A percentile compares a stretch with the other conserved stretches of the same genome.
Conservation (phyloP, 2,329 filamentous ascomycete genomes). For the Cordyceps farinosa region DNA sequence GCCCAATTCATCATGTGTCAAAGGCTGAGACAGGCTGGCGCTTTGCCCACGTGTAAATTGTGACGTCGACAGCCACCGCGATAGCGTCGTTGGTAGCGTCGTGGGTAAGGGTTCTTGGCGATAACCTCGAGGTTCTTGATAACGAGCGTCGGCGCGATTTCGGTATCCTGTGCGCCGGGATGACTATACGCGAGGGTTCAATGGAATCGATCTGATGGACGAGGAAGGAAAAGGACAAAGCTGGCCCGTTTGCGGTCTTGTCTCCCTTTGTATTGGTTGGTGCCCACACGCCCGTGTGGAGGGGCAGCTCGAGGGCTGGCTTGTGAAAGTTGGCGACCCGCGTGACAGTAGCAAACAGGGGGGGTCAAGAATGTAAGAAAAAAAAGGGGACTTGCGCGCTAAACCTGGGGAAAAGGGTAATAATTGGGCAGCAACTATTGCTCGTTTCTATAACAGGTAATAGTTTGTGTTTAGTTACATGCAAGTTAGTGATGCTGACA, state of each 20-base stretch:
- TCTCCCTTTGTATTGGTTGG: background rate
- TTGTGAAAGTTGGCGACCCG: constrained; percentile 5
- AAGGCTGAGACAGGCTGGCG: background rate
- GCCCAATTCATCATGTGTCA: background rate
- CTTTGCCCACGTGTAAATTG: constrained; percentile 8
- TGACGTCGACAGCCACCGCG: constrained; percentile 4
- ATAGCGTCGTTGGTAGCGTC: constrained; percentile 6
- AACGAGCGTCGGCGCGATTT: background rate
- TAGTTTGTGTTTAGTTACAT: background rate
- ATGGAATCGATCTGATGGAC: background rate
- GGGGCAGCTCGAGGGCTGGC: constrained; percentile 5
- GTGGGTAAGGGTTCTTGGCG: constrained; percentile 13
- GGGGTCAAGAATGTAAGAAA: background rate
- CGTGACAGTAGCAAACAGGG: background rate
- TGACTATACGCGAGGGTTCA: no score
- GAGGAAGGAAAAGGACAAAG: background rate
- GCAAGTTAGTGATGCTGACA: background rate
- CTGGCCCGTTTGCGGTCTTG: background rate
- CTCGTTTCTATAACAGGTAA: background rate
- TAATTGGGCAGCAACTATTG: background rate
- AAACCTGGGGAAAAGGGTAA: background rate
- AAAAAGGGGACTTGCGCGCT: background rate
- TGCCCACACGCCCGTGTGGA: background rate
- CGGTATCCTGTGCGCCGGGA: background rate
- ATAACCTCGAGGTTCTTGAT: background rate